Conservation (phyloP, 495 filamentous ascomycete genomes). For the Trichocladium uniseriatum region DNA sequence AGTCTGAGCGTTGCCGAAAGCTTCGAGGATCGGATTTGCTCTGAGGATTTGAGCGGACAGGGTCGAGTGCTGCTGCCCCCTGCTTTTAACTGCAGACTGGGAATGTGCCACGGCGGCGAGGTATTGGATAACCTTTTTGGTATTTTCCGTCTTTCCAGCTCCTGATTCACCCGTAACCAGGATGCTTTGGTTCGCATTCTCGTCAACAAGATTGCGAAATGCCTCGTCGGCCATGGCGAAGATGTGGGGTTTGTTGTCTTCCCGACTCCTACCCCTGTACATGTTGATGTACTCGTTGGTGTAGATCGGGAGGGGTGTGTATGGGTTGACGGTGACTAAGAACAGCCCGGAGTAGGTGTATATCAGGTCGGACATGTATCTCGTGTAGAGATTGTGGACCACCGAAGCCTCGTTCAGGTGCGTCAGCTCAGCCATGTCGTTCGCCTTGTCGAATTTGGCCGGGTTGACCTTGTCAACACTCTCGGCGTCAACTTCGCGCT, state of each 20-base stretch:
- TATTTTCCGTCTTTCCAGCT: constrained; percentile 98
- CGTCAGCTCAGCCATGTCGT: constrained; percentile 98
- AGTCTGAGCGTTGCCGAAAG: constrained; percentile 97
- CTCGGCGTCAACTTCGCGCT: constrained; percentile 76
- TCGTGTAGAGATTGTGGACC: constrained; percentile 87
- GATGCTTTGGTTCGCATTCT: constrained; percentile 94
- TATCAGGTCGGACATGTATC: constrained; percentile 92
- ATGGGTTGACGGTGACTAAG: constrained; percentile 94
- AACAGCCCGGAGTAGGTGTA: constrained; percentile 99
- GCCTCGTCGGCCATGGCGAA: constrained; percentile 98
- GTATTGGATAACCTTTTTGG: constrained; percentile 99
- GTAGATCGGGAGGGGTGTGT: constrained; percentile 90
- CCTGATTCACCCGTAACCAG: constrained; percentile 97
- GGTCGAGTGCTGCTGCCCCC: constrained; percentile 62
- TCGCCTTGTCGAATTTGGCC: constrained; percentile 96
- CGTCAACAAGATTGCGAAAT: constrained; percentile 89
- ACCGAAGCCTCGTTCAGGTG: constrained; percentile 97
- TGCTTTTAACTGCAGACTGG: constrained; percentile 57
- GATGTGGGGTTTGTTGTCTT: constrained; percentile 95
- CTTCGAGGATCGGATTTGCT: constrained; percentile 96
- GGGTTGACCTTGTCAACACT: constrained; percentile 97
- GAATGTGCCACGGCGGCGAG: constrained; percentile 87
- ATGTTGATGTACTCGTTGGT: constrained; percentile 93
- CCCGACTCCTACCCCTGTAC: constrained; percentile 82
- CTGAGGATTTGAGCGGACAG: constrained; percentile 95